Base-by-base conservation (phyloP, 148 eudicot species). In the Tetragonia tetragonoides region DNA sequence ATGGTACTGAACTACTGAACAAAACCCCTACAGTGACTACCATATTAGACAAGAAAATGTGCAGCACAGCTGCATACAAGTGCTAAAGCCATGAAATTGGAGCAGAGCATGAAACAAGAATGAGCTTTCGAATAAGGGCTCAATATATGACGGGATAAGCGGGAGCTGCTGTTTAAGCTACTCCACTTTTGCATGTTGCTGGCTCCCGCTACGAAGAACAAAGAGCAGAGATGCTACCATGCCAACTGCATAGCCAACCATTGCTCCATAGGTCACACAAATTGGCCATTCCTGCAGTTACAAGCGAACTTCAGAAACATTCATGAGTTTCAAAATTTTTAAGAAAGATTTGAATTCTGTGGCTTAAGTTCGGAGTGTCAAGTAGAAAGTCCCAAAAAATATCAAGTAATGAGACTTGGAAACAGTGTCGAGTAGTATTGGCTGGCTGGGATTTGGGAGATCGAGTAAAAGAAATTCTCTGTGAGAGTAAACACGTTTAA, bases 211-310 rank as follows among this genome's bases (percentile, higher is more conserved):
- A 57, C 63, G 79, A 17, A 87, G 80, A 46, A 85, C 56, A 61
- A 81, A 81, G 70, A 87, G 83, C 37, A 87, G 78, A 14, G 97
- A 91, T 44, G 85, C 84, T 73, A 88, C 49, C 89, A 89, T 74
- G 75, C 93, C 94, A 62, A 86, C 44, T 79, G 79, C 63, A 77
- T 93, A 95, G 66, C 97, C 99, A 24, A 87, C 77, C 53, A 95
- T 77, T 51, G 94, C 97, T 82, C 97, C 99, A 83, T 87, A 93
- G 44, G 89, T 90, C 75, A 95, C 97, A 72, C 91, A 95, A 80
- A 95, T 85, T 46, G 99, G 99, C 99, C 99, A 93, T 81, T 95
- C 99, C 99, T 95, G 85, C 79, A 70, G 56, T 28, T 17, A 17
- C 16, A 68, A 40, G 51, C 16, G 20, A 76, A 60, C 70, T 34